These are phyloP conservation scores for Tephrocybe sp. DNA, from an alignment of 768 basidiomycete genomes.

Conservation along the genomic window DNA sequence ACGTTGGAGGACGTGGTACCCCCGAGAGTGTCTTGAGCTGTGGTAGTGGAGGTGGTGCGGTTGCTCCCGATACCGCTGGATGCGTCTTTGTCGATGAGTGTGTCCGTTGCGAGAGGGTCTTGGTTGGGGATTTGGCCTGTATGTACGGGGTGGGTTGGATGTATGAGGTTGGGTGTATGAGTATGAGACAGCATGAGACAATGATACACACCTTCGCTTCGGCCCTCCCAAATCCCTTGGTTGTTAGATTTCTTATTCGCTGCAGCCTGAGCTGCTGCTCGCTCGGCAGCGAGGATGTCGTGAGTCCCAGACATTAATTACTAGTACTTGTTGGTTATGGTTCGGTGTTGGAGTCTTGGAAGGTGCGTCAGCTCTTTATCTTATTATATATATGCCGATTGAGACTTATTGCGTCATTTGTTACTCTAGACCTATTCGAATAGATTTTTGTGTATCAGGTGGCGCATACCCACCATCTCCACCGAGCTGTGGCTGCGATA, in stretches of 20 bases:
- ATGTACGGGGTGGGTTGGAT: no score
- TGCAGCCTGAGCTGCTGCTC: conserved; percentile 1
- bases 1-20: conserved; percentile 2
- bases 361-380: not conserved
- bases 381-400: no score
- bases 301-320: conserved; percentile 9
- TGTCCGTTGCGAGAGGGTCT: not conserved
- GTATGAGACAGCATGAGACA: not conserved
- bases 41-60: no score
- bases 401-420: not conserved
- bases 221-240: not conserved
- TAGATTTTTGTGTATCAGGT: no score
- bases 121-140: not conserved
- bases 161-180: not conserved
- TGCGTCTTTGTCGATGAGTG: not conserved
- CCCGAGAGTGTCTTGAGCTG: not conserved
- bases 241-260: not conserved
- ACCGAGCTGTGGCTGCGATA: no score
- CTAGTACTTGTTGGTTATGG: not conserved
- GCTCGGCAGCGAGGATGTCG: conserved; percentile 9
- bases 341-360: not conserved
- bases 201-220: not conserved
- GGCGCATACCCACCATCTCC: no score
- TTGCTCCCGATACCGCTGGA: not conserved
- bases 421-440: no score